Base-by-base conservation (phyloP, 2,329 filamentous ascomycete species). In the Bipolaris zeicola region DNA sequence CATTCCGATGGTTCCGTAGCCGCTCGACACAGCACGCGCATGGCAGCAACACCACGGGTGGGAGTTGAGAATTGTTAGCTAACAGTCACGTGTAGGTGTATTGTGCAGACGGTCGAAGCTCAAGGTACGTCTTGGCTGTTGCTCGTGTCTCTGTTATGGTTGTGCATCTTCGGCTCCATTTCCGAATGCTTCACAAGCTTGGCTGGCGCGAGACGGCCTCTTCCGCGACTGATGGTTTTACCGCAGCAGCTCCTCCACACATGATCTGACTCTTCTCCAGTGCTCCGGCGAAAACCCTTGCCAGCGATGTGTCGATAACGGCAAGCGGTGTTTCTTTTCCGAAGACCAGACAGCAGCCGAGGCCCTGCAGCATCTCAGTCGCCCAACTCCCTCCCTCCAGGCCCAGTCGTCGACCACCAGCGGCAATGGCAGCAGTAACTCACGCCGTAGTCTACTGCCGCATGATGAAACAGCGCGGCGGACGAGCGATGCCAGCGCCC, bases 311-410 rank as follows among this genome's bases (percentile, higher is more conserved):
- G 43, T 66, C 57, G 72, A 75, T 55, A 72, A 69, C 48, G 68
- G 65, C 37, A 69, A 68, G 46, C 71, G 71, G 36, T 75, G 72
- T 63, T 74, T 74, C 65, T 75, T 74, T 58, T 74, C 71, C 13
- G 72, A 75, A 58, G 71, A 75, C 57, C 71, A 74, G 61, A 74
- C 70, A 20, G 72, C 72, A 3, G 72, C 72, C 55, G 72, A 75
- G 60, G 72, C 69, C 38, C 61, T 75, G 43, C 72, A 75, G 57
- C 72, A 72, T 48, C 72, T 75, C 48, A 74, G 71, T 51, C 67
- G 72, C n/a, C 72, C 71, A 6, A 65, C 67, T 22, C 62, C 68
- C 50, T 58, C 60, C 2, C 68, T 66, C 14, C 48, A 63, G 0
- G 52, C 65, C 2, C 52, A 46, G 22, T 22, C 60, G 5, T 38